Percentiles rank a stretch among this genome's conserved stretches.
Evolutionary conservation across 208 protist genomes (phyloP).

Genomic region (Vickermania ingenoplastis): DNA sequence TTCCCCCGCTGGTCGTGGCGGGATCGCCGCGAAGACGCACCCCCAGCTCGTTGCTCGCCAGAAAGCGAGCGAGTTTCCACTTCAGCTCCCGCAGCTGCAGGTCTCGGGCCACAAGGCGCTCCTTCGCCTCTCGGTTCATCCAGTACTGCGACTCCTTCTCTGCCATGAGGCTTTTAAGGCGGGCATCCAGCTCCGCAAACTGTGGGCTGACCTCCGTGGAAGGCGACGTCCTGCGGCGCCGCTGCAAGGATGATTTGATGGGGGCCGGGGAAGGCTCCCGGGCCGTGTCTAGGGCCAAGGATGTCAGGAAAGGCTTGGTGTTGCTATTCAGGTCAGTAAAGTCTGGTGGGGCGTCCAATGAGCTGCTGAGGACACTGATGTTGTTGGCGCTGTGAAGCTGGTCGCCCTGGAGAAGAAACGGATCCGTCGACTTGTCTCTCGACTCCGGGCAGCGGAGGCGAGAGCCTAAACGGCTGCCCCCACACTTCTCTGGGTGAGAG

Average conservation of each 20-base stretch:
- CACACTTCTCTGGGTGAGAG: background rate
- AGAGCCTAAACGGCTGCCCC: background rate
- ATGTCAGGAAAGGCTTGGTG: background rate
- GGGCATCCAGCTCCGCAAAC: constrained; percentile 42
- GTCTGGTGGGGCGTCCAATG: background rate
- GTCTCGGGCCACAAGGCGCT: constrained; percentile 43
- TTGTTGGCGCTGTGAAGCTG: background rate
- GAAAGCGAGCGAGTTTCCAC: constrained; percentile 61
- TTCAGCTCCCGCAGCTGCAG: constrained; percentile 53
- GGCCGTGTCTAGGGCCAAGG: background rate
- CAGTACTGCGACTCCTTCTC: constrained; percentile 66
- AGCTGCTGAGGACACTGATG: background rate
- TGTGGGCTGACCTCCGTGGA: constrained; percentile 10
- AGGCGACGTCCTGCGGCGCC: constrained; percentile 5
- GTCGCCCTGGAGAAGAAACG: background rate
- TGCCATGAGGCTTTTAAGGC: constrained; percentile 38
- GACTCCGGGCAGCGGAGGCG: background rate
- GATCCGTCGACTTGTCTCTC: background rate
- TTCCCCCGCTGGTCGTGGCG: constrained; percentile 8
- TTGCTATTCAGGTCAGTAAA: too few species aligned
- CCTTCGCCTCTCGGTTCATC: constrained; percentile 52
- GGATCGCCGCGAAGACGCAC: constrained; percentile 13
- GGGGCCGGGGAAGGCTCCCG: background rate
- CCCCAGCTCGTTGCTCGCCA: constrained; percentile 30
- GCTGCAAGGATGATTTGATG: background rate